These are phyloP conservation scores for Lipomyces chichibuensis DNA, from an alignment of 805 yeast species.

Conservation along the genomic window DNA sequence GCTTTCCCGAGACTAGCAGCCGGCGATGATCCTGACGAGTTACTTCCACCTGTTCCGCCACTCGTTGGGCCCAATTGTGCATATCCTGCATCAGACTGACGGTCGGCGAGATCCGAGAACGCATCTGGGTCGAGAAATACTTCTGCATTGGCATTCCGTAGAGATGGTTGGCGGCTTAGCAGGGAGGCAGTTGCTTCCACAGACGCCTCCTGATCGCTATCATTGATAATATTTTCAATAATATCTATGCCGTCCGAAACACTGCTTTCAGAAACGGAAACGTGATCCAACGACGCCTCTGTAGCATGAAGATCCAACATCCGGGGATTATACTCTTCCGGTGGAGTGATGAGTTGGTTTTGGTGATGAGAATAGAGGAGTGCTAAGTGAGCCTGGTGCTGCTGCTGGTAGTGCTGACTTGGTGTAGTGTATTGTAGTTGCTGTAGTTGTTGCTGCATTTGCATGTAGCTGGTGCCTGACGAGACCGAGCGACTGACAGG, in stretches of 20 bases:
- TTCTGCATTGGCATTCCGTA: constrained; percentile 1
- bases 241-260: constrained; percentile 10
- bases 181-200: constrained; percentile 29
- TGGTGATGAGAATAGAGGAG: constrained; percentile 9
- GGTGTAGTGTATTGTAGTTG: not conserved
- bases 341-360: constrained; percentile 27
- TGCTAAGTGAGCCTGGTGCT: constrained; percentile 9
- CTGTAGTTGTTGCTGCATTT: not conserved
- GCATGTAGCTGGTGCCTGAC: constrained; percentile 4
- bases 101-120: constrained; percentile 16
- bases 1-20: constrained; percentile 22
- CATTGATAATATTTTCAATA: constrained; percentile 29
- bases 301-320: not conserved
- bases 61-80: not conserved
- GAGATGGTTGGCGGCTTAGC: constrained; percentile 21
- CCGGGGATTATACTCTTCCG: constrained; percentile 23
- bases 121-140: constrained; percentile 28
- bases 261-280: not conserved
- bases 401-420: constrained; percentile 8
- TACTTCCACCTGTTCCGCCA: not conserved
- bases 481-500: constrained; percentile 15
- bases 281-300: not conserved
- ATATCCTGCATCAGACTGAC: not conserved
- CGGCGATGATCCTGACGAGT: constrained; percentile 17
- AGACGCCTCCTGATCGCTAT: constrained; percentile 25